These are phyloP conservation scores for Histomonas meleagridis DNA, from an alignment of 208 protist genomes.

Conservation along the genomic window DNA sequence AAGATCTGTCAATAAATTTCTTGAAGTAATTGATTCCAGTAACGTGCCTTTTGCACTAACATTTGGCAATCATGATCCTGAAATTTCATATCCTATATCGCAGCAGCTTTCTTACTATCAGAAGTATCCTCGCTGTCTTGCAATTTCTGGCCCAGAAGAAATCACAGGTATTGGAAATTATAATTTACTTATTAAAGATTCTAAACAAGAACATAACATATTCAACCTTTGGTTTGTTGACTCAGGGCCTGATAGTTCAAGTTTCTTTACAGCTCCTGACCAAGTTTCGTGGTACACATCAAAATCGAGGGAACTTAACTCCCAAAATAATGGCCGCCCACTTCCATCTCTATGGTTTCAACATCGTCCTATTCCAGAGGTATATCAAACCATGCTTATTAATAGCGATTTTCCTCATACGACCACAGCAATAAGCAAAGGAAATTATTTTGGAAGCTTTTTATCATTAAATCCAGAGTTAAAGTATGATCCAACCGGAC, in stretches of 20 bases:
- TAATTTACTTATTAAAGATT: not conserved
- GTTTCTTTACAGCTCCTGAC: not conserved
- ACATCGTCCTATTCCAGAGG: not conserved
- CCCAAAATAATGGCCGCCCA: not conserved
- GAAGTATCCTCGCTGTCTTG: not conserved
- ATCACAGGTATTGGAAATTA: not conserved
- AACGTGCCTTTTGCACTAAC: not conserved
- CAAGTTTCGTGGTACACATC: not conserved
- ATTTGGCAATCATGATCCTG: not conserved
- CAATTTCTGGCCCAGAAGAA: not conserved
- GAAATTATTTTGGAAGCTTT: not conserved
- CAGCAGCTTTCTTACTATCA: not conserved
- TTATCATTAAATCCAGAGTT: not conserved
- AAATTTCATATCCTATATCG: not conserved
- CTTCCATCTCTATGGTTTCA: not conserved
- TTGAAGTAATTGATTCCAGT: not conserved
- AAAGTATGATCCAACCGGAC: not conserved
- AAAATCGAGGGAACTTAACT: not conserved
- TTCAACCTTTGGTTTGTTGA: not conserved
- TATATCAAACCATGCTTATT: not conserved
- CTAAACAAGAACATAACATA: not conserved
- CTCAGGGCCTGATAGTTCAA: not conserved
- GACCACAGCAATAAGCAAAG: not conserved
- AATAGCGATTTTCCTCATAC: not conserved
- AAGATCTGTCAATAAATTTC: not conserved